Conservation (phyloP, 1,284 basidiomycete species). For the Apiotrichum domesticum region DNA sequence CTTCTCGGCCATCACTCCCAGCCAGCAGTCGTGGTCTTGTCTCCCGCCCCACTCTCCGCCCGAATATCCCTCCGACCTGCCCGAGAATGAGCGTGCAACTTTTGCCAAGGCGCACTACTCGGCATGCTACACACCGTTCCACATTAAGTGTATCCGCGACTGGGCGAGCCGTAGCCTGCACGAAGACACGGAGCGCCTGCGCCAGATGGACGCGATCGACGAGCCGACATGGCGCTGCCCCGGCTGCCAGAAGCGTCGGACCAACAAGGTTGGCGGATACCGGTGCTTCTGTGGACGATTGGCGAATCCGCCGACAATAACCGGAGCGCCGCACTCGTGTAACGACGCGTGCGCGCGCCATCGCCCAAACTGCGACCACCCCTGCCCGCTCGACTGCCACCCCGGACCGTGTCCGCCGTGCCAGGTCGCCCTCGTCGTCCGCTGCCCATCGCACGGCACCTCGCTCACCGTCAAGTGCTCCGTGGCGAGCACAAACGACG, state of each 20-base stretch:
- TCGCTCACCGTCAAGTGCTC: constrained; percentile 62
- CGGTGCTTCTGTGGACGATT: constrained; percentile 77
- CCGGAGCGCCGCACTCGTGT: constrained; percentile 77
- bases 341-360: constrained; percentile 66
- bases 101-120: constrained; percentile 56
- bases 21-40: constrained; percentile 46
- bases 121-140: constrained; percentile 47
- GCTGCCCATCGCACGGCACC: constrained; percentile 64
- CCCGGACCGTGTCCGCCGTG: constrained; percentile 74
- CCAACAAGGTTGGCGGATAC: constrained; percentile 61
- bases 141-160: constrained; percentile 57
- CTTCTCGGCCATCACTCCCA: constrained; percentile 42
- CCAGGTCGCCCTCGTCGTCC: constrained; percentile 52
- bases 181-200: constrained; percentile 48
- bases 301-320: constrained; percentile 61
- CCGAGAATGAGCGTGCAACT: constrained; percentile 48
- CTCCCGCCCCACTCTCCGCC: constrained; percentile 26
- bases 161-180: constrained; percentile 70
- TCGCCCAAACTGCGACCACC: constrained; percentile 56
- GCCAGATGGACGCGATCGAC: constrained; percentile 45
- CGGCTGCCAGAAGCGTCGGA: constrained; percentile 72
- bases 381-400: constrained; percentile 65
- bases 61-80: constrained; percentile 11
- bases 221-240: constrained; percentile 68
- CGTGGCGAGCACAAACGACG: constrained; percentile 44